Evolutionary conservation across 768 basidiomycete species (phyloP), one percentile per base, ranked within the genome.

Genomic region (Lactarius akahatsu): DNA sequence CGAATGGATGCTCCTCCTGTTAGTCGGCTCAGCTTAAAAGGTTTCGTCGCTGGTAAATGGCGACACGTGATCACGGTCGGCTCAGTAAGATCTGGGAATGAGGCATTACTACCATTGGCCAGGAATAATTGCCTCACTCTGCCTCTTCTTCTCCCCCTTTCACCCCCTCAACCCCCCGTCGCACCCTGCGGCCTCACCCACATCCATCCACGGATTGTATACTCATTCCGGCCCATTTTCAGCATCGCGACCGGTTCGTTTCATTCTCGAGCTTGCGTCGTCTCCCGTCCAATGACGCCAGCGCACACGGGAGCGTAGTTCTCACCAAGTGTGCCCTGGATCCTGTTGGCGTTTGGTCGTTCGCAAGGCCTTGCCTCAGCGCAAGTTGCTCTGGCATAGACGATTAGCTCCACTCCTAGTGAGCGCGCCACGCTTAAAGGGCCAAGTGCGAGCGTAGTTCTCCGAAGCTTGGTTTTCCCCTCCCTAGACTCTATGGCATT

Each of bases 271-370:
- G 28, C 62, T 61, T 47, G 30, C 18, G 20, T 63, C 52, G 45
- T 61, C 26, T 55, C 38, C 28, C 20, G 10, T 45, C 34, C 34
- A 55, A 20, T 34, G 47, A 43, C 4, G 15, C 28, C 41, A 59
- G 65, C 18, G 47, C 43, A 67, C 52, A 76, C 74, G 79, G 77
- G 80, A 82, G 81, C 80, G 81, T 72, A 75, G 80, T 81, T 66
- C 82, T 82, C 78, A 73, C 64, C 76, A 80, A 78, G 74, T 78
- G 76, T 76, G 78, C 61, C 52, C 56, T 38, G 64, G 68, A 65
- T 56, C n/a, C 15, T 26, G 36, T 23, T 45, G 18, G 20, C 3
- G 34, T 20, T 18, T 57, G 58, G 1, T 34, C 8, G 2, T 15
- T 38, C 36, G 23, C 15, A 13, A 9, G 32, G 5, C 23, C 9